Evolutionary conservation across 495 filamentous ascomycete genomes (phyloP).

Genomic region (Penicillium paradoxum): DNA sequence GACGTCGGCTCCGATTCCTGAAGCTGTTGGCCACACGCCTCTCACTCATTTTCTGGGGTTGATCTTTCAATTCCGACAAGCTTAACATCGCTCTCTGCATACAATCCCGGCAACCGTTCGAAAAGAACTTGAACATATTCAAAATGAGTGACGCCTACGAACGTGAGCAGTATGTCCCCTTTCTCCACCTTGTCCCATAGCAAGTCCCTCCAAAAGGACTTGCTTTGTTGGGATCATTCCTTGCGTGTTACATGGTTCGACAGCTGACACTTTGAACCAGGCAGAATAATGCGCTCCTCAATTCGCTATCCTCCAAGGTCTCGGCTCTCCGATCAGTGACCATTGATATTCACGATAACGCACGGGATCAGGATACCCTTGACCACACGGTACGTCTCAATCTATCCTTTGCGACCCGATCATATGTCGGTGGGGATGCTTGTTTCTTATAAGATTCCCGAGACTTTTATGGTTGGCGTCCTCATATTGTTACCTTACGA

Average conservation of each 20-base stretch:
- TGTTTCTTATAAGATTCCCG: no score
- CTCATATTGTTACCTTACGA: not conserved
- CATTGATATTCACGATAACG: slow-evolving; percentile 97
- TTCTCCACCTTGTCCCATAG: not conserved
- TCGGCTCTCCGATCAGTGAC: slow-evolving; percentile 91
- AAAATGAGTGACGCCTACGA: slow-evolving; percentile 94
- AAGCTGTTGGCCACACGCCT: slow-evolving; percentile 1
- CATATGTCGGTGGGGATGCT: not conserved
- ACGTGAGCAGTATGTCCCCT: slow-evolving; percentile 63
- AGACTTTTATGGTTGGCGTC: not conserved
- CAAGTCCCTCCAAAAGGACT: not conserved
- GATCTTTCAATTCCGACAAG: not conserved
- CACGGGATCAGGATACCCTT: slow-evolving; percentile 77
- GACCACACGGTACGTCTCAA: slow-evolving; percentile 66
- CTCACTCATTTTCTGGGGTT: not conserved
- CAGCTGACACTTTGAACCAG: slow-evolving; percentile 30
- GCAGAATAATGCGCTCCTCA: slow-evolving; percentile 94
- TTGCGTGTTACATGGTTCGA: not conserved
- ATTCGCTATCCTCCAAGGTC: slow-evolving; percentile 84
- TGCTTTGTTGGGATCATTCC: not conserved
- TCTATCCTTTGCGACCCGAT: not conserved
- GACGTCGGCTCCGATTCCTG: slow-evolving; percentile 1
- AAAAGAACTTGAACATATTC: not conserved
- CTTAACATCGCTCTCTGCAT: not conserved
- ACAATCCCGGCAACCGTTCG: not conserved